Evolutionary conservation across 306 rosid species (phyloP).

Genomic region (Trifolium subterraneum): DNA sequence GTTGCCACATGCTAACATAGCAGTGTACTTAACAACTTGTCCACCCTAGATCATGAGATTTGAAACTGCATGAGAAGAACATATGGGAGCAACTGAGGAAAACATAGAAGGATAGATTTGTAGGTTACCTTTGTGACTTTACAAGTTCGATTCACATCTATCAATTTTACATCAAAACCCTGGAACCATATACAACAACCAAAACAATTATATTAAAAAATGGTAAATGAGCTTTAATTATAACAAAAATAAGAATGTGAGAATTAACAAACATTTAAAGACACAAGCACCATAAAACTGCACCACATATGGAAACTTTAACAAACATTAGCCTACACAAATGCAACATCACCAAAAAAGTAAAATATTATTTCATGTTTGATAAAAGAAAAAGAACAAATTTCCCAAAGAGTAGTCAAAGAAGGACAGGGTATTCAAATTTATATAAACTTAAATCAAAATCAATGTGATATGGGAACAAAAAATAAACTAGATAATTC

Average conservation of each 20-base stretch:
- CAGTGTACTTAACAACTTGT: conserved; percentile 82
- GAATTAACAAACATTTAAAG: not conserved
- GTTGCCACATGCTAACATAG: conserved; percentile 92
- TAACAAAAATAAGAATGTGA: conserved; percentile 27
- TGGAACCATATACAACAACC: conserved; percentile 53
- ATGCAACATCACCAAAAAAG: not conserved
- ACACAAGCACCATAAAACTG: conserved; percentile 16
- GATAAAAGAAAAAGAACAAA: conserved; percentile 23
- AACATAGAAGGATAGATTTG: conserved; percentile 5
- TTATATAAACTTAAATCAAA: conserved; percentile 15
- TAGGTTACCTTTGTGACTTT: conserved; percentile 86
- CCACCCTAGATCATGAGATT: conserved; percentile 69
- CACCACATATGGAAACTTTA: conserved; percentile 20
- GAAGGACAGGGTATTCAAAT: conserved; percentile 12
- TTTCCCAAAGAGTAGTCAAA: conserved; percentile 3
- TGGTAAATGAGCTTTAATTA: conserved; percentile 5
- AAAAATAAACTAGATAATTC: not conserved
- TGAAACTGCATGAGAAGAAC: conserved; percentile 42
- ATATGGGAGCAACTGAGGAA: not conserved
- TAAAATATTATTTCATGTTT: conserved; percentile 11
- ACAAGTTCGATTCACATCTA: conserved; percentile 89
- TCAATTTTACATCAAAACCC: conserved; percentile 90
- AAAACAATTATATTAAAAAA: not conserved
- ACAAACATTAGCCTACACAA: conserved; percentile 10
- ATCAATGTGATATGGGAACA: conserved; percentile 13